Percentiles rank a stretch among this genome's conserved stretches.
Conservation (phyloP, 2,329 filamentous ascomycete genomes). For the Cadophora malorum region DNA sequence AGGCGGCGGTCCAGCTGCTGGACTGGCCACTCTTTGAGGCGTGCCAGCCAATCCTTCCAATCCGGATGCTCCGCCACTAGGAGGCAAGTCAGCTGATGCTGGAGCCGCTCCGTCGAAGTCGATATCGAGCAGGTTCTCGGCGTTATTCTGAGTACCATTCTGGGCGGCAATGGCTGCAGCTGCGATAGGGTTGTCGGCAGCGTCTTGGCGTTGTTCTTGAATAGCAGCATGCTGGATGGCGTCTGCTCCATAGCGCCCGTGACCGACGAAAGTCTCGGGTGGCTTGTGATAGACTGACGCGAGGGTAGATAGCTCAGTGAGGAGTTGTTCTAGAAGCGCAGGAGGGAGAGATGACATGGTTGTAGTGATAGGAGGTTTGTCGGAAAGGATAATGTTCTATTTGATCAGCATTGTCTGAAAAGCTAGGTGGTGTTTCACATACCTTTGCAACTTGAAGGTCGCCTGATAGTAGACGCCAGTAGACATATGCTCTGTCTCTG, state of each 20-base stretch:
- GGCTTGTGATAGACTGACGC: conserved; percentile 99
- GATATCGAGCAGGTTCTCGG: conserved; percentile 95
- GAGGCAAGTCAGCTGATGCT: conserved; percentile 77
- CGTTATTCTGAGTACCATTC: conserved; percentile 72
- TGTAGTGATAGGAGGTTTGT: conserved; percentile 91
- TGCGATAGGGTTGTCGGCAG: conserved; percentile 91
- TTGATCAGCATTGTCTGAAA: conserved; percentile 37
- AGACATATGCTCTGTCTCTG: conserved; percentile 94
- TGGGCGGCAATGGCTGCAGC: conserved; percentile 77
- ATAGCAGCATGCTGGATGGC: conserved; percentile 95
- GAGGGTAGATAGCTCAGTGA: conserved; percentile 89
- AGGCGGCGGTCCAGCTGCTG: conserved; percentile 50
- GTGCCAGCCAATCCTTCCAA: conserved; percentile 65
- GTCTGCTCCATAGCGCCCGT: conserved; percentile 91
- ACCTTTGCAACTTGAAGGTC: conserved; percentile 91
- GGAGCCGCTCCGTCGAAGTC: conserved; percentile 94
- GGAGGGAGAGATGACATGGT: conserved; percentile 91
- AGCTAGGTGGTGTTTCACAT: conserved; percentile 36
- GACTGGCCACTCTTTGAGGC: conserved; percentile 72
- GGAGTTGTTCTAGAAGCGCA: conserved; percentile 84
- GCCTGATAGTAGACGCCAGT: conserved; percentile 94
- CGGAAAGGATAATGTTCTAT: conserved; percentile 85
- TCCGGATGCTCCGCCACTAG: conserved; percentile 54
- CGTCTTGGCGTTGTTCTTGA: conserved; percentile 92
- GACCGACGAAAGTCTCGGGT: conserved; percentile 95